Conservation (phyloP, 2,329 filamentous ascomycete genomes). For the Stachybotrys elegans region DNA sequence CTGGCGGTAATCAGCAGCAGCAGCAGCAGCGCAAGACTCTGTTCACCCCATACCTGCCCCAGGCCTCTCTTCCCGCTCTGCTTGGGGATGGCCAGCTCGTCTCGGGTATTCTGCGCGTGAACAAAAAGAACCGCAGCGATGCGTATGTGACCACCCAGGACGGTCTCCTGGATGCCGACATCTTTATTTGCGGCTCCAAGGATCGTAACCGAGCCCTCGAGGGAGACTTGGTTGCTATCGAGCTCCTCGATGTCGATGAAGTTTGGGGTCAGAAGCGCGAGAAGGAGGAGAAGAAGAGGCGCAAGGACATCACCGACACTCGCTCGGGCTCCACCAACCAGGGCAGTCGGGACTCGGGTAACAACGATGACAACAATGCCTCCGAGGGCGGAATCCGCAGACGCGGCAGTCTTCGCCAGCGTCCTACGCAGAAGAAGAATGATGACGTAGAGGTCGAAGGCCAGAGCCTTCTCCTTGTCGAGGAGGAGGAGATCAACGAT, state of each 20-base stretch:
- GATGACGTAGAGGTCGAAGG: slow-evolving; percentile 98
- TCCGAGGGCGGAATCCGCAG: slow-evolving; percentile 83
- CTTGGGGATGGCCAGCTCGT: slow-evolving; percentile 90
- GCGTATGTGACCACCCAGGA: slow-evolving; percentile 95
- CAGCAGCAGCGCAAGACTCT: slow-evolving; percentile 96
- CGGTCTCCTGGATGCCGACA: slow-evolving; percentile 84
- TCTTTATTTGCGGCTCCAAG: slow-evolving; percentile 99
- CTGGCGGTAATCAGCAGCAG: slow-evolving; percentile 65
- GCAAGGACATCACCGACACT: slow-evolving; percentile 95
- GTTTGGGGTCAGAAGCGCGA: slow-evolving; percentile 98
- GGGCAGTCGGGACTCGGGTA: slow-evolving; percentile 57
- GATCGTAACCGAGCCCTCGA: slow-evolving; percentile 96
- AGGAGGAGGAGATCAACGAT: slow-evolving; percentile 98
- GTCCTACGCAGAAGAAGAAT: slow-evolving; percentile 99
- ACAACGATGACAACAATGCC: slow-evolving; percentile 56
- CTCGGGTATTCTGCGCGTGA: slow-evolving; percentile 92
- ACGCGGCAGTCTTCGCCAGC: slow-evolving; percentile 90
- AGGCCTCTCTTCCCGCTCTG: slow-evolving; percentile 86
- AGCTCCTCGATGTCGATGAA: slow-evolving; percentile 95
- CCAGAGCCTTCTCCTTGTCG: slow-evolving; percentile 91
- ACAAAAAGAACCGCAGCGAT: slow-evolving; percentile 99
- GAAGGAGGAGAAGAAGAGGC: slow-evolving; percentile 99
- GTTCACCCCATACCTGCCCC: slow-evolving; percentile 95
- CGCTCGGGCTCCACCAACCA: slow-evolving; percentile 72
- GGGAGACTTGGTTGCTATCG: slow-evolving; percentile 90